phyloP scores from a whole-genome alignment of 75 land plant species.

The Adiantum capillusveneris region DNA sequence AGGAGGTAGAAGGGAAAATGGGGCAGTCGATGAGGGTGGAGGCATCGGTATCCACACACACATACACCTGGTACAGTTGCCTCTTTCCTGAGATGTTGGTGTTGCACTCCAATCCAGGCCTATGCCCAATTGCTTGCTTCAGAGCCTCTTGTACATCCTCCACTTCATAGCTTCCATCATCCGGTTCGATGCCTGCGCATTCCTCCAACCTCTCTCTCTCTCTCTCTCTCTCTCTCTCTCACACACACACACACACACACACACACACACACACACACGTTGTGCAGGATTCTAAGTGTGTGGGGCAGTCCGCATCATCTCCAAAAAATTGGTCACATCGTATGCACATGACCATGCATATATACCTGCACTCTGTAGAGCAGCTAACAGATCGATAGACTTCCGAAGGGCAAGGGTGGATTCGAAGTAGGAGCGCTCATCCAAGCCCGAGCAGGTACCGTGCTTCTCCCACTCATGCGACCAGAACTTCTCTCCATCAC shows the following conservation, averaged over 20 bases:
- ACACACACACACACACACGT: no score
- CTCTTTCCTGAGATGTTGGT: constrained; percentile 35
- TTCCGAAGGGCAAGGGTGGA: constrained; percentile 38
- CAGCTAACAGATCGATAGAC: constrained; percentile 30
- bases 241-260: no score
- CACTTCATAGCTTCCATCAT: constrained; percentile 29
- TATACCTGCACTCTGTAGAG: constrained; percentile 33
- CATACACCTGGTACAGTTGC: constrained; percentile 72
- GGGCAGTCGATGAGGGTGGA: constrained; percentile 60
- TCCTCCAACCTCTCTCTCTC: not conserved
- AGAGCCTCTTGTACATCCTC: constrained; percentile 37
- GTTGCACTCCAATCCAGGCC: constrained; percentile 71
- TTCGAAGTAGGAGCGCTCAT: constrained; percentile 48
- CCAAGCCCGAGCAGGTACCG: constrained; percentile 71
- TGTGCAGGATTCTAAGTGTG: no score
- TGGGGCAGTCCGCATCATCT: no score
- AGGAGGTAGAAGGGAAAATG: constrained; percentile 26
- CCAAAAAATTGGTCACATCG: no score
- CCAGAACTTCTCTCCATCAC: constrained; percentile 52
- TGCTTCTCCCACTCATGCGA: constrained; percentile 84
- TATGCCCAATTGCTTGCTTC: constrained; percentile 22
- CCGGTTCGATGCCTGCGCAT: no score
- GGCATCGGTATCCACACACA: constrained; percentile 66
- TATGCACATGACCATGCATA: no score
- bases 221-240: no score